phyloP scores from a whole-genome alignment of 176 grass and related monocot species.

The Oryza coarctata region DNA sequence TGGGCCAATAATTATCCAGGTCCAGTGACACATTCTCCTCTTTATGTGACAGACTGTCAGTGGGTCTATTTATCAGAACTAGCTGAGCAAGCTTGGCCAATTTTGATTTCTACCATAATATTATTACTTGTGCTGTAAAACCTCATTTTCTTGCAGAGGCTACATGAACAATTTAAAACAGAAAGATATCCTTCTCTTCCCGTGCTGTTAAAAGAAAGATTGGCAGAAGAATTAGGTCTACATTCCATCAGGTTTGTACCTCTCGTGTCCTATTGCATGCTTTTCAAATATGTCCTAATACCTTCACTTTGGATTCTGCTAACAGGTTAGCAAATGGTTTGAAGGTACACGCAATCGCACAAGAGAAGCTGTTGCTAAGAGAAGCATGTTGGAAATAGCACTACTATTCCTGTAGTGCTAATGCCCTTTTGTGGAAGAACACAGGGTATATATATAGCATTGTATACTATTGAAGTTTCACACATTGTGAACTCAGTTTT shows the following conservation, averaged over 20 bases:
- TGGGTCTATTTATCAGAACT: no score
- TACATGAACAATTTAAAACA: constrained; percentile 47
- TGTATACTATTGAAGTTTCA: no score
- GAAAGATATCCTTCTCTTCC: constrained; percentile 51
- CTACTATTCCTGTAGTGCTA: no score
- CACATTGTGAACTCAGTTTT: no score
- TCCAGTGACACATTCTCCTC: constrained; percentile 7
- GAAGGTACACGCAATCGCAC: constrained; percentile 34
- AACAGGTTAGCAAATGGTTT: constrained; percentile 65
- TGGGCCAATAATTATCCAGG: constrained; percentile 46
- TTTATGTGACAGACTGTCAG: not conserved
- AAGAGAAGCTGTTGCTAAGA: constrained; percentile 33
- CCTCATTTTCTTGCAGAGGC: constrained; percentile 42
- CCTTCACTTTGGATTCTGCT: constrained; percentile 27
- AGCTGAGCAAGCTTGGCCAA: not conserved
- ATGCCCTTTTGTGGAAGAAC: no score
- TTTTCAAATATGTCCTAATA: constrained; percentile 11
- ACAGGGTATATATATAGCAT: no score
- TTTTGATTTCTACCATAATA: constrained; percentile 4
- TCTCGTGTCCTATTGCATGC: not conserved
- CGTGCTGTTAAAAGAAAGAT: constrained; percentile 47
- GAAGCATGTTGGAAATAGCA: no score
- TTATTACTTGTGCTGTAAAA: not conserved
- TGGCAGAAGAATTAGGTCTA: constrained; percentile 63
- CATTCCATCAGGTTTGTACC: not conserved